These are phyloP conservation scores for Tricholoma matsutake DNA, from an alignment of 768 basidiomycete genomes.

Conservation along the genomic window DNA sequence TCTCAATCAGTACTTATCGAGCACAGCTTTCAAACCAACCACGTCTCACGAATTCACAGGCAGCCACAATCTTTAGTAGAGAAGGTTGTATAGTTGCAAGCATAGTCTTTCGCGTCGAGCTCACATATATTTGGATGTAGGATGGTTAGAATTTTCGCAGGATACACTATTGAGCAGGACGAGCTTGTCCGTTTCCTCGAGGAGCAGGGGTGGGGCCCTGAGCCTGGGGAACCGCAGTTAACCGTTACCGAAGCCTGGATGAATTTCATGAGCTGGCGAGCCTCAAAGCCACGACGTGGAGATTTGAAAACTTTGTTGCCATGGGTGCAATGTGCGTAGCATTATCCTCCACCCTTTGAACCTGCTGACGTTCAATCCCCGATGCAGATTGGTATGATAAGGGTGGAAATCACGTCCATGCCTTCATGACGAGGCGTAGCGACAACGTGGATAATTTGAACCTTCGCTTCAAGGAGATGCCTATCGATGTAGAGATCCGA, in stretches of 20 bases:
- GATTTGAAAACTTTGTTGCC: constrained; percentile 3
- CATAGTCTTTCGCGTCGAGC: not conserved
- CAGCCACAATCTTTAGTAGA: not conserved
- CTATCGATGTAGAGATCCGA: not conserved
- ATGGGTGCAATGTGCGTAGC: constrained; percentile 2
- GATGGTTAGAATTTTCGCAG: constrained; percentile 7
- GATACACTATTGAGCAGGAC: constrained; percentile 9
- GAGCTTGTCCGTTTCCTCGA: constrained; percentile 3
- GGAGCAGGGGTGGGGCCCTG: constrained; percentile 5
- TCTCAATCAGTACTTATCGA: too few relatives aligned
- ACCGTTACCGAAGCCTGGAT: constrained; percentile 2
- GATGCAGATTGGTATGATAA: constrained; percentile 6
- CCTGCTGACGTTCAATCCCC: constrained; percentile 2
- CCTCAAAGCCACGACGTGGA: not conserved
- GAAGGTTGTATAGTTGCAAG: not conserved
- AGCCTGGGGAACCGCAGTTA: constrained; percentile 3
- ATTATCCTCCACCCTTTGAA: not conserved
- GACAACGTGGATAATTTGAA: not conserved
- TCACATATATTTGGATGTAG: not conserved
- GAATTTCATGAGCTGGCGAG: constrained; percentile 5
- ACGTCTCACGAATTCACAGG: too few relatives aligned
- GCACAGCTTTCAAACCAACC: too few relatives aligned
- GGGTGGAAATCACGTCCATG: constrained; percentile 3
- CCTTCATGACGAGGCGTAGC: constrained; percentile 8
- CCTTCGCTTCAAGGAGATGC: constrained; percentile 1